These are phyloP conservation scores for Mycena indigotica DNA, from an alignment of 768 basidiomycete species.

Conservation along the genomic window DNA sequence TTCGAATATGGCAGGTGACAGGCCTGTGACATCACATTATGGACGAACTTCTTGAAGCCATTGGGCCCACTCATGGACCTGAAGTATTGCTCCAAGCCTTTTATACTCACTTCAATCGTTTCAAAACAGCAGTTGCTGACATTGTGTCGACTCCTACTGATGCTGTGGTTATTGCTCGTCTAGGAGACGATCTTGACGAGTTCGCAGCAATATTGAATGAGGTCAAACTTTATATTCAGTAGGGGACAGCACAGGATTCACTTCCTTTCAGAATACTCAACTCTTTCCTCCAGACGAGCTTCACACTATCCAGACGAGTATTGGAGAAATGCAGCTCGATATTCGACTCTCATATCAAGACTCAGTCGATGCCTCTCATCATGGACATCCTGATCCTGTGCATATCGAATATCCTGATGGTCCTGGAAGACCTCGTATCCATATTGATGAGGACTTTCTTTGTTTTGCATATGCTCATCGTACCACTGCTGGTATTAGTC, in stretches of 20 bases:
- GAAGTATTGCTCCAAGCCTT: background rate
- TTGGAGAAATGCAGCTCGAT: background rate
- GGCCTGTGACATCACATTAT: too few relatives aligned
- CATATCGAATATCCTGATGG: slow-evolving; percentile 10
- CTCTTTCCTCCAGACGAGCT: background rate
- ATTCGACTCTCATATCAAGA: background rate
- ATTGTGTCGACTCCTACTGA: background rate
- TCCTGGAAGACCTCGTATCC: slow-evolving; percentile 28
- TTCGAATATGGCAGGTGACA: too few relatives aligned
- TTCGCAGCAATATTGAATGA: background rate
- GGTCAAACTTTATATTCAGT: background rate
- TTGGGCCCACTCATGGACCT: background rate
- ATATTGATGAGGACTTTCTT: slow-evolving; percentile 29
- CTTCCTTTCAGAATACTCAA: background rate
- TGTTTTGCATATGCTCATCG: slow-evolving; percentile 21
- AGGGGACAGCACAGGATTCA: background rate
- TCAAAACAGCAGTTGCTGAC: background rate
- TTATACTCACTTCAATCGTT: background rate
- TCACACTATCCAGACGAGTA: background rate
- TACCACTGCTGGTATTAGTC: slow-evolving; percentile 14
- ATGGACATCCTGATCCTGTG: background rate
- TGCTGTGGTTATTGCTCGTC: slow-evolving; percentile 1
- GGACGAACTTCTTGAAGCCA: too few relatives aligned
- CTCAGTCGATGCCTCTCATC: background rate
- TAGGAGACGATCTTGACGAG: background rate